Evolutionary conservation across 495 filamentous ascomycete genomes (phyloP), one percentile per base, ranked within the genome.

Genomic region (Hypoxylon lenormandii): DNA sequence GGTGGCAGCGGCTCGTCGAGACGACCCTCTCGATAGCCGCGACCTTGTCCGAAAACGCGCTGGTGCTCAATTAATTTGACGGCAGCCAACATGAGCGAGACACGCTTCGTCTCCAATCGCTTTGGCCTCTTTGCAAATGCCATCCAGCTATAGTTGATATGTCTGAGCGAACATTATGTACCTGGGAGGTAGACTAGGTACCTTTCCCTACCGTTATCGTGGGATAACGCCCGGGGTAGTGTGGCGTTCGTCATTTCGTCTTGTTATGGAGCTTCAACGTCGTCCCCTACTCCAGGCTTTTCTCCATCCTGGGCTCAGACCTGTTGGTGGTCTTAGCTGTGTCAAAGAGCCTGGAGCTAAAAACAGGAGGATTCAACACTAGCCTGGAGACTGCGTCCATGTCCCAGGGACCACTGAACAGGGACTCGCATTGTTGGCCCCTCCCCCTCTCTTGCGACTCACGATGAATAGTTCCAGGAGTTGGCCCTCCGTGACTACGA

Each of bases 61-160:
- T 69, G 66, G 52, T 47, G 26, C 52, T 57, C 51, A 71, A 66
- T 71, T 59, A 71, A 71, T 71, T 61, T 66, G 48, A 46, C 68
- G 68, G 68, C 47, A 66, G 16, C 61, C 68, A 63, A 63, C 68
- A 71, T 66, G 38, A 33, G 5, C 56, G 43, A 53, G 62, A 66
- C 56, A 66, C 47, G 57, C 55, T 58, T 54, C 43, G 7, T 51
- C 48, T 62, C 52, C 50, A 56, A 47, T 57, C 3, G 38, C 23
- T 46, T 36, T 52, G 45, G 10, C 19, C 56, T 48, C 42, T 26
- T 28, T 43, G 48, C 19, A 22, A 33, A 55, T 28, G 43, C 60
- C 30, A 36, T 47, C 54, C 59, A 62, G 42, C 48, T 63, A 5
- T 13, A 48, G 40, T 37, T 37, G 5, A 36, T n/a, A 5, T 46